A percentile compares a stretch with the other conserved stretches of the same genome.
These are phyloP conservation scores for Phytophthora brassicae DNA, from an alignment of 352 stramenopile genomes.

Conservation along the genomic window DNA sequence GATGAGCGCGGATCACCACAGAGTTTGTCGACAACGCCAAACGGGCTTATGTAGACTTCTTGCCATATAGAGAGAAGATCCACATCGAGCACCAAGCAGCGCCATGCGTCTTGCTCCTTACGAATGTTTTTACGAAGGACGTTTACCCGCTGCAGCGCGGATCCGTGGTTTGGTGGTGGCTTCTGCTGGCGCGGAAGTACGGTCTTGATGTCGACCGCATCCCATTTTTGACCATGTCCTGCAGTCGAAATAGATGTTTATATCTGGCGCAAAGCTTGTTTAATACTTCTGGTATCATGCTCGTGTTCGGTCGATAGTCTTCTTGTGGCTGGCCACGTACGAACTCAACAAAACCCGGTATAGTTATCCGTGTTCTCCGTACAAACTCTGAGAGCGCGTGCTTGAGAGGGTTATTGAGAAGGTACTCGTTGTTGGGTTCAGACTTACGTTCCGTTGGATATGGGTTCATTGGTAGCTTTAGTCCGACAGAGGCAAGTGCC, in stretches of 20 bases:
- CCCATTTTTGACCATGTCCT: neutral
- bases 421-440: too few relatives aligned
- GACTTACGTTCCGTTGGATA: too few relatives aligned
- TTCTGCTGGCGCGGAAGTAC: neutral
- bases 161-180: conserved; percentile 8
- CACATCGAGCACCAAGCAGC: conserved; percentile 4
- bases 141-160: neutral
- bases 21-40: too few relatives aligned
- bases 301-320: conserved; percentile 12
- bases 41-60: conserved; percentile 3
- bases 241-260: neutral
- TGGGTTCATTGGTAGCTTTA: too few relatives aligned
- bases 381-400: too few relatives aligned
- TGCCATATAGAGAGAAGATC: conserved; percentile 14
- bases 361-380: neutral
- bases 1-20: too few relatives aligned
- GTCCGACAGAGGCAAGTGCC: too few relatives aligned
- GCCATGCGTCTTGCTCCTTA: conserved; percentile 9
- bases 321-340: conserved; percentile 10
- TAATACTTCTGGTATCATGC: neutral
- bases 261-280: neutral
- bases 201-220: neutral
- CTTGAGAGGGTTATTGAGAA: too few relatives aligned
- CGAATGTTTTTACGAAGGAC: conserved; percentile 19
- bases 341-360: conserved; percentile 10